phyloP scores from a whole-genome alignment of 768 basidiomycete genomes.

The Paxillus involutus region DNA sequence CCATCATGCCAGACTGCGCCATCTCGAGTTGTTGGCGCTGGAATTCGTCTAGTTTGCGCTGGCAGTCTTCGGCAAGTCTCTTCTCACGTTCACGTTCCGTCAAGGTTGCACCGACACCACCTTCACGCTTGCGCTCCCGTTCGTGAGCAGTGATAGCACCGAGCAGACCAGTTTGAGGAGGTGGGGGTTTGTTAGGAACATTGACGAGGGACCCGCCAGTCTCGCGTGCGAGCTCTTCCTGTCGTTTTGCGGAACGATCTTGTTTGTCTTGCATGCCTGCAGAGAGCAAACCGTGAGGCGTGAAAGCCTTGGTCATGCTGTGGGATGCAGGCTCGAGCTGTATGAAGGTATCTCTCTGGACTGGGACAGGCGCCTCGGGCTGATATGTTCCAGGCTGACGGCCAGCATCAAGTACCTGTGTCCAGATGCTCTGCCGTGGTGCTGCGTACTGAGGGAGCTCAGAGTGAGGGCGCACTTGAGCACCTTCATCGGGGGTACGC shows the following conservation, averaged over 20 bases:
- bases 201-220: constrained; percentile 90
- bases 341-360: constrained; percentile 58
- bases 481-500: constrained; percentile 60
- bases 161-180: constrained; percentile 91
- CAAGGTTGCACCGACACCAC: constrained; percentile 90
- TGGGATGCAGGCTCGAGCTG: constrained; percentile 71
- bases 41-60: constrained; percentile 88
- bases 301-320: constrained; percentile 90
- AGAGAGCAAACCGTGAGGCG: constrained; percentile 90
- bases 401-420: constrained; percentile 78
- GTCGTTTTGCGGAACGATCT: constrained; percentile 92
- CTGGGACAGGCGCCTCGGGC: constrained; percentile 35
- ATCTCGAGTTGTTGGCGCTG: constrained; percentile 90
- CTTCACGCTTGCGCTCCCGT: constrained; percentile 89
- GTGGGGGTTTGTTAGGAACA: constrained; percentile 92
- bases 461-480: constrained; percentile 52
- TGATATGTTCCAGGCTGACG: constrained; percentile 45
- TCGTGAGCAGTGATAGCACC: constrained; percentile 97
- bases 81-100: constrained; percentile 96
- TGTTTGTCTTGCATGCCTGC: constrained; percentile 95
- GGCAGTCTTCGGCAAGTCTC: constrained; percentile 87
- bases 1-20: constrained; percentile 80
- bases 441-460: constrained; percentile 48
- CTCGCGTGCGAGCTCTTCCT: constrained; percentile 92
- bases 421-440: constrained; percentile 79